Base-by-base conservation (phyloP, 1,284 basidiomycete species). In the Pascua guehoae region DNA sequence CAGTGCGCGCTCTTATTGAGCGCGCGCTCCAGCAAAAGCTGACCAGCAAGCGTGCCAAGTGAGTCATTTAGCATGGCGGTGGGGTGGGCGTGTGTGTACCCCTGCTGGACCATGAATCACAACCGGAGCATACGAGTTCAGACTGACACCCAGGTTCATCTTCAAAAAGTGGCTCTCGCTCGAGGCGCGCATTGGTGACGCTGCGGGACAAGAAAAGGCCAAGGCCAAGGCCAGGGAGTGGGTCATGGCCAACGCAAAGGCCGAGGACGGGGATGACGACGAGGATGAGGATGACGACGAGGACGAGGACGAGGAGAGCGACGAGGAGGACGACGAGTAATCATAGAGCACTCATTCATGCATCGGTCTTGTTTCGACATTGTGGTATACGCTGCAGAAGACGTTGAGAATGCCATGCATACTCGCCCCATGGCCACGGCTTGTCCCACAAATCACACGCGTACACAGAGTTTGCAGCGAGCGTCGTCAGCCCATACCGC, bases 131-230 rank as follows among this genome's bases (percentile, higher is more conserved):
- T 12, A 12, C 2, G 5, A 49, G 12, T 8, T 9, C 2, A 41
- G 7, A 37, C 16, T 32, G 15, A 41, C 42, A 54, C 12, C 8
- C 59, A 32, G 24, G 77, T 85, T 86, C 42, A 87, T 95, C 74
- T 96, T 98, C 84, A 98, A 99, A 78, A 98, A 98, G 77, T 98
- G 95, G 91, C 81, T 98, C 42, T 86, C 87, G 57, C 79, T 97
- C 47, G 96, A 99, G 77, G 85, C 85, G 66, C 83, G 85, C 63
- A 79, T 93, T 54, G 96, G 96, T 1, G 90, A 96, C 68, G 88
- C 88, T 57, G 85, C 87, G 48, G 93, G 94, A 24, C 87, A 86
- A 49, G 83, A 85, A 37, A 73, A 76, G 41, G 96, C 98, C 41
- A 93, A 98, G 79, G 81, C 85, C 62, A 88, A 88, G 72, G 96